A percentile compares a stretch with the other conserved stretches of the same genome.
These are phyloP conservation scores for Pichia gijzeniarum DNA, from an alignment of 805 yeast genomes.

Conservation along the genomic window DNA sequence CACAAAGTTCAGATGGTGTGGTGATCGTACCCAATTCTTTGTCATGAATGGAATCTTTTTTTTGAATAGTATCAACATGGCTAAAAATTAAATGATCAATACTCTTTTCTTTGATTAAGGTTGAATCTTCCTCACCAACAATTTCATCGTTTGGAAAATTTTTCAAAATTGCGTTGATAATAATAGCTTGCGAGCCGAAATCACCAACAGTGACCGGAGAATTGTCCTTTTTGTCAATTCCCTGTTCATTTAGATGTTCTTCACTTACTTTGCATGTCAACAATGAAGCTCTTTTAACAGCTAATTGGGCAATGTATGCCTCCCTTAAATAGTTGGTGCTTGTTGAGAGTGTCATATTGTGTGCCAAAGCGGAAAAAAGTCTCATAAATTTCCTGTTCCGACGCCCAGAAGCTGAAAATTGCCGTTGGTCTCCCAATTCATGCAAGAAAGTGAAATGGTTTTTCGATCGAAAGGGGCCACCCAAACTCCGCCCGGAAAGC, in stretches of 20 bases:
- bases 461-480: no score
- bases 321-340: slow-evolving; percentile 47
- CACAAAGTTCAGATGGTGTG: slow-evolving; percentile 44
- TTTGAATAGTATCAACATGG: slow-evolving; percentile 51
- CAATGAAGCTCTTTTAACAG: slow-evolving; percentile 81
- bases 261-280: slow-evolving; percentile 62
- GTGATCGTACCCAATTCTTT: slow-evolving; percentile 37
- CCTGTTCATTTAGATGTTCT: slow-evolving; percentile 40
- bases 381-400: no score
- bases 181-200: slow-evolving; percentile 90
- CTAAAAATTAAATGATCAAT: slow-evolving; percentile 52
- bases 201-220: slow-evolving; percentile 98
- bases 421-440: no score
- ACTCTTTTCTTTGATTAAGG: slow-evolving; percentile 48
- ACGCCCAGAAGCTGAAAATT: no score
- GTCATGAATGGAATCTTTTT: slow-evolving; percentile 31
- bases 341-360: background rate
- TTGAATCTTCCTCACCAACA: slow-evolving; percentile 93
- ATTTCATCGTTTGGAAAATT: slow-evolving; percentile 82
- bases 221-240: slow-evolving; percentile 74
- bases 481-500: no score
- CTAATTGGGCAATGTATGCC: slow-evolving; percentile 73
- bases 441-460: no score
- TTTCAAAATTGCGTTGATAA: slow-evolving; percentile 71
- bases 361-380: background rate